These are phyloP conservation scores for Colletotrichum cereale DNA, from an alignment of 2,329 filamentous ascomycete species.

Conservation along the genomic window DNA sequence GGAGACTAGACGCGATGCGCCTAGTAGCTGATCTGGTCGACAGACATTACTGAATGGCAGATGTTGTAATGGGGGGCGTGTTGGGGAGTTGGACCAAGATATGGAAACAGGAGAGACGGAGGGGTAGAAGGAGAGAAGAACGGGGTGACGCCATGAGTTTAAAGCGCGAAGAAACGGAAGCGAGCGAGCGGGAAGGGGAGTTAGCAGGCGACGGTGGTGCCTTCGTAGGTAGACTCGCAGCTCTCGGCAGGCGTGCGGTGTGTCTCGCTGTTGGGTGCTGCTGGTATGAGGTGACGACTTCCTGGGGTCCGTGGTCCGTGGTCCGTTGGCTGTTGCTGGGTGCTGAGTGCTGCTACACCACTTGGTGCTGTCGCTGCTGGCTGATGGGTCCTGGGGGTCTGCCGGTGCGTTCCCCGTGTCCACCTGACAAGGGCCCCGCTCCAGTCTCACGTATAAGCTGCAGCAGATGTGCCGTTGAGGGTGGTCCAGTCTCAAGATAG, in stretches of 20 bases:
- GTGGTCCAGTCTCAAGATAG: conserved; percentile 26
- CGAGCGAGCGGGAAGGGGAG: conserved; percentile 15
- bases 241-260: conserved; percentile 35
- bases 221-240: conserved; percentile 25
- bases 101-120: conserved; percentile 2
- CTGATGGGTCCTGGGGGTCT: conserved; percentile 13
- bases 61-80: conserved; percentile 17
- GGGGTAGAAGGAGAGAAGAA: conserved; percentile 15
- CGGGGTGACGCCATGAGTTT: conserved; percentile 38
- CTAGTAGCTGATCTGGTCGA: conserved; percentile 40
- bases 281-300: conserved; percentile 35
- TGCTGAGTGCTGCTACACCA: conserved; percentile 17
- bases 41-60: conserved; percentile 38
- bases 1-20: conserved; percentile 42
- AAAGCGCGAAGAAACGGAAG: conserved; percentile 32
- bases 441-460: conserved; percentile 16
- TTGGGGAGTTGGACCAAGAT: conserved; percentile 10
- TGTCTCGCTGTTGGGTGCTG: conserved; percentile 4
- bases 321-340: conserved; percentile 8
- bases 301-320: conserved; percentile 23
- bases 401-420: conserved; percentile 16
- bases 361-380: neutral
- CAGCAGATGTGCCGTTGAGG: conserved; percentile 3
- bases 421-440: conserved; percentile 26
- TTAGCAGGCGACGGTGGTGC: conserved; percentile 9